Base-by-base conservation (phyloP, 768 basidiomycete species). In the Amanita exitialis region DNA sequence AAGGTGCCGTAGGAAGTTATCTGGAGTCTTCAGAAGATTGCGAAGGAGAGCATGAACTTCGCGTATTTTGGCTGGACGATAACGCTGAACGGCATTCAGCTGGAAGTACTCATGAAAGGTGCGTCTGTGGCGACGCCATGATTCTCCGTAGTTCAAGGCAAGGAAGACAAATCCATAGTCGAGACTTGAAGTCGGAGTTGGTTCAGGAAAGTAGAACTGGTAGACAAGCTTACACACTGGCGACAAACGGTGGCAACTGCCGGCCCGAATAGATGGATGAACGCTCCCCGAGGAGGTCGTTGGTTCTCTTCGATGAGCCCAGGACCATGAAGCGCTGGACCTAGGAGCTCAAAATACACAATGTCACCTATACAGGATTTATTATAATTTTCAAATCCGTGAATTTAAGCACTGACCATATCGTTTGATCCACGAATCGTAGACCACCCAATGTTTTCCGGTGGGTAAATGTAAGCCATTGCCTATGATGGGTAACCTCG, bases 381-480 rank as follows among this genome's bases (percentile, higher is more conserved):
- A 32, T 16, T 9, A 12, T 7, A 9, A 15, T 18, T n/a, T n/a
- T 44, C 12, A n/a, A 15, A n/a, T 2, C 2, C 10, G 20, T 6
- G 30, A 30, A 10, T 30, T 3, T 12, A 30, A 30, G 20, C 9
- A 3, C 59, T 10, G 32, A 60, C 61, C 59, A 47, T 62, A 58
- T 38, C 37, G 52, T 48, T 59, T 56, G 25, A 44, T 55, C 58
- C 57, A 59, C 21, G 56, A 12, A 21, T 56, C 47, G 35, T 57
- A 64, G 8, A 52, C 56, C 28, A 58, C 27, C 61, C 62, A 62
- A 15, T 57, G 53, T 32, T 57, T 56, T 12, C 53, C 56, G 16
- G 49, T 49, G 2, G 60, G 55, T 12, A 58, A 42, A 21, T 61
- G 54, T 15, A 57, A 47, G 23, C 56, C 43, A 53, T 58, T 60